Base-by-base conservation (phyloP, 495 filamentous ascomycete genomes). In the Lophiostoma macrostomum region DNA sequence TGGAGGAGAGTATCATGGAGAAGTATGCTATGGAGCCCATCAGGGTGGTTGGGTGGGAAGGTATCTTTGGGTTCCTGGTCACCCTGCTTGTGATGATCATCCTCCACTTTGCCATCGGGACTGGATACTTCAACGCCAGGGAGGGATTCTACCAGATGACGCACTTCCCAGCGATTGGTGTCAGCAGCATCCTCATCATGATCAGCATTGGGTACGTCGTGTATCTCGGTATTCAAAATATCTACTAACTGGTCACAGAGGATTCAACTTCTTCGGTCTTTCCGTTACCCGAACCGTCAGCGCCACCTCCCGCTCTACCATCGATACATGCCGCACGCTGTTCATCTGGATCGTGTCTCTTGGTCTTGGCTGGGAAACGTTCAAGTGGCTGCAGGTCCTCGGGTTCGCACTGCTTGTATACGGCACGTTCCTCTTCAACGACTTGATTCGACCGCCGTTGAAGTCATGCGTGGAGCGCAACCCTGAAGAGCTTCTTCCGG, bases 321-420 rank as follows among this genome's bases (percentile, higher is more conserved):
- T 98, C 60, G 93, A 98, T 67, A 98, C 94, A 1, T 96, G 90
- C 74, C 85, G 93, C 1, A 98, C 93, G 0, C 78, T 98, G 2
- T 97, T 97, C 76, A 97, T 98, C 73, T 98, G 93, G 93, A 77
- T 98, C 23, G 88, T 96, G 14, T 94, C 88, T 3, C 78, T 98
- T 8, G 90, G 86, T 5, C 79, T 98, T 0, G 90, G 93, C 44
- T 98, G 93, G 93, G 93, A 98, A 71, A 82, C 80, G 8, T 98
- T 98, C 80, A 98, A 97, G 73, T 96, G 90, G 86, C 78, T 98
- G 8, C 93, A 98, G 70, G 88, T 98, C 3, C 67, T 79, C 1
- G 93, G 93, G 1, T 98, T 98, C 64, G 84, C 64, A 0, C 69
- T 96, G 47, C 80, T 98, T 19, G 93, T 98, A 24, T 98, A 96